phyloP scores from a whole-genome alignment of 2,329 filamentous ascomycete species.

The Fusarium domesticum region DNA sequence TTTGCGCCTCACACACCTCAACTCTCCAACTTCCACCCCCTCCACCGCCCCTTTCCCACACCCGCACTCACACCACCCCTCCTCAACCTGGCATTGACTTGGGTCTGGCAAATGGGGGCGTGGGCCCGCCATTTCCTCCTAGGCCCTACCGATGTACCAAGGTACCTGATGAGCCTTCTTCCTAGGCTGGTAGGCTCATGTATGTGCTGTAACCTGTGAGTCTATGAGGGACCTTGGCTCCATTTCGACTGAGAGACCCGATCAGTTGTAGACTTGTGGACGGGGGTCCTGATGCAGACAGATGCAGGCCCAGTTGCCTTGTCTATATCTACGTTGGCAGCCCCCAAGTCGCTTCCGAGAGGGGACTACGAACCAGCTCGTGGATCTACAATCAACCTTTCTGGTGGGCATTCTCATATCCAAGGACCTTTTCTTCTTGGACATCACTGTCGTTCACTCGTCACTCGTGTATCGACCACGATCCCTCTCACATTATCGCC shows the following conservation, averaged over 20 bases:
- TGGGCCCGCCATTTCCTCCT: conserved; percentile 16
- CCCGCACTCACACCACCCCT: conserved; percentile 14
- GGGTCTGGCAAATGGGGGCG: conserved; percentile 17
- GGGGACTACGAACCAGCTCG: conserved; percentile 20
- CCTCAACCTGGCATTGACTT: conserved; percentile 7
- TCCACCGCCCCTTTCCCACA: conserved; percentile 9
- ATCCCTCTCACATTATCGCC: background rate
- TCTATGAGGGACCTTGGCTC: conserved; percentile 15
- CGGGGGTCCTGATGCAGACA: conserved; percentile 19
- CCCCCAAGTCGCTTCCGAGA: conserved; percentile 20
- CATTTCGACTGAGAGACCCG: conserved; percentile 22
- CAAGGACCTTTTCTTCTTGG: too few relatives aligned
- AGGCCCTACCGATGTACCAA: conserved; percentile 21
- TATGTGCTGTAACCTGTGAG: conserved; percentile 6
- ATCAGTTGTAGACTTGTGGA: conserved; percentile 27
- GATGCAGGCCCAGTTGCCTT: conserved; percentile 29
- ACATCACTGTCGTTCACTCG: background rate
- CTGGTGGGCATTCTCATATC: too few relatives aligned
- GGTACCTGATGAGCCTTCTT: conserved; percentile 13
- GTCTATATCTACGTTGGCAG: conserved; percentile 30
- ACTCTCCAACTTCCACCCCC: background rate
- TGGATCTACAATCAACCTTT: conserved; percentile 14
- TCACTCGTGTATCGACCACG: background rate
- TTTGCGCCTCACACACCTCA: background rate
- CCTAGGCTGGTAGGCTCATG: conserved; percentile 14